phyloP scores from a whole-genome alignment of 306 rosid species.

The Herpetospermum pedunculosum region DNA sequence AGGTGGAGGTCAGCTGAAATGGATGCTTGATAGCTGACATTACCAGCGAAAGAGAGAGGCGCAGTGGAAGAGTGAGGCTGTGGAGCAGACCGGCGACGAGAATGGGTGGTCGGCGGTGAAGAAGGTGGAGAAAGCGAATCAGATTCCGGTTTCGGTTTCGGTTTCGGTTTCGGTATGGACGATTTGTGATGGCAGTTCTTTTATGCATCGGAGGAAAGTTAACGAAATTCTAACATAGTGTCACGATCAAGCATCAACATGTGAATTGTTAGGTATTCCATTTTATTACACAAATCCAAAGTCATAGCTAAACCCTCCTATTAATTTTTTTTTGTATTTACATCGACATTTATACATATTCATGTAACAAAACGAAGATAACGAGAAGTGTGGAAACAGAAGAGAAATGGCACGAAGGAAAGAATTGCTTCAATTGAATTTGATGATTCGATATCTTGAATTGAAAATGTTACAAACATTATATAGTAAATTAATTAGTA shows the following conservation, averaged over 20 bases:
- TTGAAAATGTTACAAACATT: too few relatives aligned
- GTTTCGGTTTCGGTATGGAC: neutral
- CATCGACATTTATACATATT: too few relatives aligned
- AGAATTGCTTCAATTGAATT: too few relatives aligned
- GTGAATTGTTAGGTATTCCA: neutral
- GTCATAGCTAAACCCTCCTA: too few relatives aligned
- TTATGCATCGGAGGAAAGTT: neutral
- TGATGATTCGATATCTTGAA: too few relatives aligned
- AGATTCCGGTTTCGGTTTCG: neutral
- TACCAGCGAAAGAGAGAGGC: slow-evolving; percentile 7
- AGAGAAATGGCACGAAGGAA: too few relatives aligned
- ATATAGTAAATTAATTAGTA: too few relatives aligned
- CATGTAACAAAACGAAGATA: too few relatives aligned
- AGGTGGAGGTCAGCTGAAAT: slow-evolving; percentile 19
- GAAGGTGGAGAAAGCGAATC: neutral
- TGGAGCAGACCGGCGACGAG: neutral
- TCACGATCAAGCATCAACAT: neutral
- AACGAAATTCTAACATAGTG: neutral
- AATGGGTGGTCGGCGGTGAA: neutral
- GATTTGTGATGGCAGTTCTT: neutral
- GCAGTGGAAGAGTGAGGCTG: neutral
- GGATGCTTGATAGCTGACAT: slow-evolving; percentile 48
- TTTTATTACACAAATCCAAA: too few relatives aligned
- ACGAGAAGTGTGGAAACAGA: too few relatives aligned
- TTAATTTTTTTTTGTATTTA: too few relatives aligned